A percentile compares a stretch with the other conserved stretches of the same genome.
These are phyloP conservation scores for Grosmannia penicillata DNA, from an alignment of 2,329 filamentous ascomycete species.

Conservation along the genomic window DNA sequence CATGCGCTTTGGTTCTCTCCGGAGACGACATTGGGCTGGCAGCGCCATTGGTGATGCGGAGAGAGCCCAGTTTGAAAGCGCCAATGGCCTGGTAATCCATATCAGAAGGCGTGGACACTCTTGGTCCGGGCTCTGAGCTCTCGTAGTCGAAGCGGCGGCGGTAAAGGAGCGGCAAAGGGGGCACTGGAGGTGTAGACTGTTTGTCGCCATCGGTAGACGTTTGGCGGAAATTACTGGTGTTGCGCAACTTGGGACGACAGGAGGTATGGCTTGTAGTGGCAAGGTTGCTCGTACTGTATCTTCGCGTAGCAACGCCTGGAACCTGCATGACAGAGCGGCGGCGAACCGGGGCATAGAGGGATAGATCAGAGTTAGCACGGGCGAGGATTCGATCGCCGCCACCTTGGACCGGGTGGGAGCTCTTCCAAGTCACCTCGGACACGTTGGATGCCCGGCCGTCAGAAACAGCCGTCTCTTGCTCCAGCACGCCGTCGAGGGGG, in stretches of 20 bases:
- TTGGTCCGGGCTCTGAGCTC: constrained; percentile 14
- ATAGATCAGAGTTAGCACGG: constrained; percentile 30
- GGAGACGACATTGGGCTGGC: constrained; percentile 27
- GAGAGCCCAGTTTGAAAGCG: constrained; percentile 45
- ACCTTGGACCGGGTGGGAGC: constrained; percentile 17
- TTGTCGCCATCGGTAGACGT: constrained; percentile 17
- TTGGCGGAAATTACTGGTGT: constrained; percentile 22
- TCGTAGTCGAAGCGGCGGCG: constrained; percentile 3
- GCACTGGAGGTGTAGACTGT: constrained; percentile 4
- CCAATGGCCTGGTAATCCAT: constrained; percentile 45
- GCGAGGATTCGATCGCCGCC: constrained; percentile 16
- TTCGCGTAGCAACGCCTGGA: constrained; percentile 33
- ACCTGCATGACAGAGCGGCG: constrained; percentile 32
- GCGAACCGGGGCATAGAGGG: constrained; percentile 31
- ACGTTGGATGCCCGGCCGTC: constrained; percentile 19
- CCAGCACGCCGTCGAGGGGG: constrained; percentile 17
- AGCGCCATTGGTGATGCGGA: constrained; percentile 47
- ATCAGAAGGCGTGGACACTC: constrained; percentile 36
- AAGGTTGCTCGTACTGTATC: constrained; percentile 13
- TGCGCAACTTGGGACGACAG: constrained; percentile 19
- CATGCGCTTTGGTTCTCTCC: background rate
- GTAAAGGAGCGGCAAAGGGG: background rate
- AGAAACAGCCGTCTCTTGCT: constrained; percentile 18
- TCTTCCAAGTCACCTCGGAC: constrained; percentile 21
- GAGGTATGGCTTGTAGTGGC: constrained; percentile 8